Base-by-base conservation (phyloP, 2,329 filamentous ascomycete genomes). In the Mycosphaerelloides madeirae region DNA sequence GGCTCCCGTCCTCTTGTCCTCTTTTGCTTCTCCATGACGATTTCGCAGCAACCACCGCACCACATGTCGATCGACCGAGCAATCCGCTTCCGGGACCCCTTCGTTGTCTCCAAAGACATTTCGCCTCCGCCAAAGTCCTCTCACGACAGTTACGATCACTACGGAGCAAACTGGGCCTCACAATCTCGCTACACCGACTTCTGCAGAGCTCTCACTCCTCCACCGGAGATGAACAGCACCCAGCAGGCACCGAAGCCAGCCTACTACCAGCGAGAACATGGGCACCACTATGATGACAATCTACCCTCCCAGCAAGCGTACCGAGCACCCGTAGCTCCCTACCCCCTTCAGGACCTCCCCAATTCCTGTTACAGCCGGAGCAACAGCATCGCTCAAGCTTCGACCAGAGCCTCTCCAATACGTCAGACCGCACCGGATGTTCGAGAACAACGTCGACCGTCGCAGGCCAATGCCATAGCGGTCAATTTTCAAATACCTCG, bases 401-500 rank as follows among this genome's bases (percentile, higher is more conserved):
- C 31, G 29, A 53, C 46, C 36, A 56, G 52, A 38, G 36, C 49
- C 15, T 56, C 58, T 43, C 56, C 58, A 5, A 31, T 40, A 11
- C 37, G 44, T 28, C 46, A 49, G 37, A 43, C 29, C 15, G 16
- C 14, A 18, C 38, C 50, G 20, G 51, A 56, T 22, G 14, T 34
- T 28, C 34, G 38, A 28, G 38, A 43, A 16, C 43, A 38, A 20
- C 50, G 50, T 28, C 50, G 54, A 44, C 50, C 40, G 6, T 61
- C 62, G 37, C 61, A 61, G 37, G 49, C 53, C 29, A 68, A 61
- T 35, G 61, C 67, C 11, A 73, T 73, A 49, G 69, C 70, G 22
- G 67, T 72, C 3, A 72, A 74, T 59, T 72, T 91, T 29, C 80
- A 84, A 57, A 82, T 94, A 31, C 87, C 88, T 6, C 71, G 75